Conservation (phyloP, 2,329 filamentous ascomycete species). For the Capronia coronata region DNA sequence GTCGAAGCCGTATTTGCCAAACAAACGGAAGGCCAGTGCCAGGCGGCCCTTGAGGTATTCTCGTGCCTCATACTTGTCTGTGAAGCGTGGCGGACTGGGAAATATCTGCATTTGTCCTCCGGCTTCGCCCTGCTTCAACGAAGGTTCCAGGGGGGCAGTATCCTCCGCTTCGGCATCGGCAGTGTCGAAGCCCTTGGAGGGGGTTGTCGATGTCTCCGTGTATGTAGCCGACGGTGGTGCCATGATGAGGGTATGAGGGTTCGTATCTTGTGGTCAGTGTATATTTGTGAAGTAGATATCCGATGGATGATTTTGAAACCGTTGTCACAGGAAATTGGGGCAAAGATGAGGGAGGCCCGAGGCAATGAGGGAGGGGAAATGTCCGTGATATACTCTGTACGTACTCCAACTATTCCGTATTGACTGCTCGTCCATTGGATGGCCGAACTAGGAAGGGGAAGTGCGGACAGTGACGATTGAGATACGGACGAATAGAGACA, state of each 20-base stretch:
- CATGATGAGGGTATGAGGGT: too few relatives aligned
- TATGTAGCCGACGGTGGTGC: constrained; percentile 21
- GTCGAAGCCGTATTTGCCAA: constrained; percentile 52
- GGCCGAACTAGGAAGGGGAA: too few relatives aligned
- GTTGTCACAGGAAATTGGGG: background rate
- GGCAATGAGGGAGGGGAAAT: too few relatives aligned
- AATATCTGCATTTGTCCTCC: constrained; percentile 21
- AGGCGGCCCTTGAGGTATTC: constrained; percentile 40
- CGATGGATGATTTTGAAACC: too few relatives aligned
- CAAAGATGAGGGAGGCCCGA: background rate
- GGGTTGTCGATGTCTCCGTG: constrained; percentile 19
- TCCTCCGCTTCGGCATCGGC: constrained; percentile 15
- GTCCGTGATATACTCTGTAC: too few relatives aligned
- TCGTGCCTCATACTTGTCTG: constrained; percentile 35
- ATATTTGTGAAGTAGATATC: background rate
- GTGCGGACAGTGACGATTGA: too few relatives aligned
- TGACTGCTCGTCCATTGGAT: too few relatives aligned
- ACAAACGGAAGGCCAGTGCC: constrained; percentile 52
- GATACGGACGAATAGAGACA: too few relatives aligned
- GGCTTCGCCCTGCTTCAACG: constrained; percentile 11
- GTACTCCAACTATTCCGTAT: too few relatives aligned
- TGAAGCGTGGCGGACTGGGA: constrained; percentile 29
- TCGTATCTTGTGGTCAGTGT: too few relatives aligned
- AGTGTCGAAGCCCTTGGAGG: constrained; percentile 18
- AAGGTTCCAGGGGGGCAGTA: constrained; percentile 24